Percentiles rank a stretch among this genome's conserved stretches.
These are phyloP conservation scores for Yamadazyma kitorensis DNA, from an alignment of 805 yeast species.

Conservation along the genomic window DNA sequence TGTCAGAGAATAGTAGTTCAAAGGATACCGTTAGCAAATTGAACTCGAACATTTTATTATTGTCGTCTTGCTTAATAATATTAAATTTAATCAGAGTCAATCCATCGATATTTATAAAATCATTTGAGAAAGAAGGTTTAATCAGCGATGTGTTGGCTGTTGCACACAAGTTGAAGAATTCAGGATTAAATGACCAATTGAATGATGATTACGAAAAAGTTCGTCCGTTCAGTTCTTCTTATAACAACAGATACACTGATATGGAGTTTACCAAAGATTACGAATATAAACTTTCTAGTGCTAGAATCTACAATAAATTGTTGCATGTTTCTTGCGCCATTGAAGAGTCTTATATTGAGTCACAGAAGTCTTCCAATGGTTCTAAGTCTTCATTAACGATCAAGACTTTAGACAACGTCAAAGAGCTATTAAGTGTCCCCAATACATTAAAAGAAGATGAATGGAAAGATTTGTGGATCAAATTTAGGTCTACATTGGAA, in stretches of 20 bases:
- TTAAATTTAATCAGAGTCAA: conserved; percentile 10
- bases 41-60: conserved; percentile 41
- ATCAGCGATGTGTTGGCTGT: conserved; percentile 46
- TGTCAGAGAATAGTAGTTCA: too few species aligned
- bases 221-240: conserved; percentile 13
- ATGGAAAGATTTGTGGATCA: conserved; percentile 28
- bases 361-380: conserved; percentile 1
- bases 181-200: conserved; percentile 5
- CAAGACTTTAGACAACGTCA: conserved; percentile 1
- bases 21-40: conserved; percentile 16
- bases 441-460: conserved; percentile 16
- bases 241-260: conserved; percentile 26
- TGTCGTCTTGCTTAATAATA: conserved; percentile 37
- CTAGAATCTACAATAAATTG: conserved; percentile 15
- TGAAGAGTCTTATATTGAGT: conserved; percentile 21
- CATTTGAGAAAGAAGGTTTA: conserved; percentile 73
- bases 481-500: conserved; percentile 16
- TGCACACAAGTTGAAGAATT: conserved; percentile 19
- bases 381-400: neutral
- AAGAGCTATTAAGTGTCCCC: neutral
- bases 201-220: conserved; percentile 15
- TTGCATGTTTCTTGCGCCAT: conserved; percentile 20
- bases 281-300: conserved; percentile 17
- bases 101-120: conserved; percentile 32
- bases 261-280: conserved; percentile 29